Evolutionary conservation across 257 asterid genomes (phyloP).

Genomic region (Petrea volubilis): DNA sequence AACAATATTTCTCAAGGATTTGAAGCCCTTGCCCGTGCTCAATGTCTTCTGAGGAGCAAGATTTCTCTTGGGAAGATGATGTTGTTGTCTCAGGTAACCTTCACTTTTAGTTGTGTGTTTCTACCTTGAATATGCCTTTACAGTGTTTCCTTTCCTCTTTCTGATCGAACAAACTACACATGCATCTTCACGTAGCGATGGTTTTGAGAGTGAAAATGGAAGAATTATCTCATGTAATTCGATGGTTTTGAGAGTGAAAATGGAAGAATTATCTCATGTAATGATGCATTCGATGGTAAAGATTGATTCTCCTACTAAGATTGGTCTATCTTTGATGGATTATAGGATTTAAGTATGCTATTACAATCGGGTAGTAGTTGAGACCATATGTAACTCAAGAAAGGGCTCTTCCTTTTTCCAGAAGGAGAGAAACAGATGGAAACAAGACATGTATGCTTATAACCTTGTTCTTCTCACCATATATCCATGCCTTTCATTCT

Average conservation of each 20-base stretch:
- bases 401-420: background rate
- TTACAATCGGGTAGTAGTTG: slow-evolving; percentile 11
- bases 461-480: slow-evolving; percentile 9
- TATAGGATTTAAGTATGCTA: slow-evolving; percentile 12
- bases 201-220: slow-evolving; percentile 12
- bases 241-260: slow-evolving; percentile 15
- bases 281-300: slow-evolving; percentile 10
- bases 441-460: background rate
- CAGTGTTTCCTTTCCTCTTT: slow-evolving; percentile 1
- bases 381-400: slow-evolving; percentile 13
- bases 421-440: slow-evolving; percentile 13
- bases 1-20: slow-evolving; percentile 90
- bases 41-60: slow-evolving; percentile 84
- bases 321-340: slow-evolving; percentile 12
- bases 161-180: slow-evolving; percentile 16
- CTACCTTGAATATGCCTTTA: slow-evolving; percentile 14
- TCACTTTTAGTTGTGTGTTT: slow-evolving; percentile 16
- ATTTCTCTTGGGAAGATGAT: slow-evolving; percentile 85
- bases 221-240: slow-evolving; percentile 5
- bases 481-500: background rate
- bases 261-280: background rate
- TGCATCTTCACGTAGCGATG: background rate
- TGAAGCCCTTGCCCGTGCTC: slow-evolving; percentile 99
- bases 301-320: slow-evolving; percentile 10
- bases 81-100: slow-evolving; percentile 78